These are phyloP conservation scores for Pseudonitzschia multistriata DNA, from an alignment of 108 stramenopile genomes.

Conservation along the genomic window DNA sequence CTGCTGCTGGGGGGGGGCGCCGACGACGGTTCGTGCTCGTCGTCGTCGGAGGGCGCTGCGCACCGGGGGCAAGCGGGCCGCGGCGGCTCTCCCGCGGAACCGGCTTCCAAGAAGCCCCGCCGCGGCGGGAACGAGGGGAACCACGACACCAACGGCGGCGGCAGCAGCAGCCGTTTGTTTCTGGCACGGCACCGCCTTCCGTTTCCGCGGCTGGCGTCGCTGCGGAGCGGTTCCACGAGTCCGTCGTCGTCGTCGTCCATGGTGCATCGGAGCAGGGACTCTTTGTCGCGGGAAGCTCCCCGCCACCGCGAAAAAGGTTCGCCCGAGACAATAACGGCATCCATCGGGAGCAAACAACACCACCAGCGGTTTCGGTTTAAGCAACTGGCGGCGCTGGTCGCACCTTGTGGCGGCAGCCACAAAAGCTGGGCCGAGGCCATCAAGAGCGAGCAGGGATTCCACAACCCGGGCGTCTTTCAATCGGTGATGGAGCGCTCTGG, in stretches of 20 bases:
- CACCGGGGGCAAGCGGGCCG: background rate
- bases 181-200: background rate
- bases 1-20: constrained; percentile 14
- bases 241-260: background rate
- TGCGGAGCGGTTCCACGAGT: background rate
- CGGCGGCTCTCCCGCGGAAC: too few species aligned
- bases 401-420: background rate
- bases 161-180: background rate
- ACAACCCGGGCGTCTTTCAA: constrained; percentile 49
- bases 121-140: too few species aligned
- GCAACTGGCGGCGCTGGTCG: background rate
- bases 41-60: constrained; percentile 13
- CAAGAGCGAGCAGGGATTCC: constrained; percentile 39
- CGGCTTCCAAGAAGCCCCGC: too few species aligned
- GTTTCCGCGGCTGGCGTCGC: background rate
- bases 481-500: constrained; percentile 44
- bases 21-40: constrained; percentile 9
- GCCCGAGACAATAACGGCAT: too few species aligned
- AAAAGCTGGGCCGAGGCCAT: constrained; percentile 33
- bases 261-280: background rate
- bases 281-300: background rate
- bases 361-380: constrained; percentile 10
- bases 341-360: too few species aligned
- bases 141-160: background rate
- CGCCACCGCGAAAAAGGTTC: background rate